These are phyloP conservation scores for Hypoxylon sp. DNA, from an alignment of 2,329 filamentous ascomycete genomes.

Conservation along the genomic window DNA sequence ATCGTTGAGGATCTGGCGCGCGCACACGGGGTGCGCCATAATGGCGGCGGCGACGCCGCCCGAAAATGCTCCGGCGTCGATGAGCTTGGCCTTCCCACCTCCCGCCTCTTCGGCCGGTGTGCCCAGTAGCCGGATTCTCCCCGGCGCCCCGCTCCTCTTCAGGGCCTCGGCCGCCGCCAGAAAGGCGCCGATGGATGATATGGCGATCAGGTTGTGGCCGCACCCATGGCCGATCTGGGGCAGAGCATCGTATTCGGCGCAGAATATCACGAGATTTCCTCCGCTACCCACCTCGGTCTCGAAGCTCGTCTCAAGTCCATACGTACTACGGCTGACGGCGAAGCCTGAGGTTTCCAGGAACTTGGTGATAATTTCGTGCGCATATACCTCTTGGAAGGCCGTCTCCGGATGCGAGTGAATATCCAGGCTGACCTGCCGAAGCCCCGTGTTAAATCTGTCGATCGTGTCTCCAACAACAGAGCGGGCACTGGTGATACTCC, in stretches of 20 bases:
- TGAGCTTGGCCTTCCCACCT: slow-evolving; percentile 51
- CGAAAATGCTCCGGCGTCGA: slow-evolving; percentile 46
- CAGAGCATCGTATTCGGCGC: slow-evolving; percentile 59
- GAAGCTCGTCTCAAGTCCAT: slow-evolving; percentile 61
- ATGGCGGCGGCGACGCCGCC: slow-evolving; percentile 42
- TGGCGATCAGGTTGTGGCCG: slow-evolving; percentile 57
- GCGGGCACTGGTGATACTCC: background rate
- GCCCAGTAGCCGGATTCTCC: slow-evolving; percentile 52
- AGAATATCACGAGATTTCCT: slow-evolving; percentile 52
- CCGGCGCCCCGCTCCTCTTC: slow-evolving; percentile 41
- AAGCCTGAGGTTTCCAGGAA: slow-evolving; percentile 56
- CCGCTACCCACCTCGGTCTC: slow-evolving; percentile 53
- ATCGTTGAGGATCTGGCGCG: slow-evolving; percentile 9
- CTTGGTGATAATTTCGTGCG: slow-evolving; percentile 58
- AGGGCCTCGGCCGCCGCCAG: slow-evolving; percentile 49
- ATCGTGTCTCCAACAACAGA: slow-evolving; percentile 5
- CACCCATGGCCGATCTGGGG: slow-evolving; percentile 56
- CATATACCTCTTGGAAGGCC: slow-evolving; percentile 58
- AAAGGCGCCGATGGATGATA: slow-evolving; percentile 51
- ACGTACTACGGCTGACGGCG: slow-evolving; percentile 56
- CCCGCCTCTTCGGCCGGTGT: slow-evolving; percentile 55
- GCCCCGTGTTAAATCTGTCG: slow-evolving; percentile 1
- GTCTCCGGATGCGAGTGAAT: slow-evolving; percentile 58
- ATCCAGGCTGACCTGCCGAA: slow-evolving; percentile 36
- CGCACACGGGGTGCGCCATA: slow-evolving; percentile 41